Percentiles rank a stretch among this genome's conserved stretches.
These are phyloP conservation scores for Uncinocarpus reesii DNA, from an alignment of 2,329 filamentous ascomycete genomes.

Conservation along the genomic window DNA sequence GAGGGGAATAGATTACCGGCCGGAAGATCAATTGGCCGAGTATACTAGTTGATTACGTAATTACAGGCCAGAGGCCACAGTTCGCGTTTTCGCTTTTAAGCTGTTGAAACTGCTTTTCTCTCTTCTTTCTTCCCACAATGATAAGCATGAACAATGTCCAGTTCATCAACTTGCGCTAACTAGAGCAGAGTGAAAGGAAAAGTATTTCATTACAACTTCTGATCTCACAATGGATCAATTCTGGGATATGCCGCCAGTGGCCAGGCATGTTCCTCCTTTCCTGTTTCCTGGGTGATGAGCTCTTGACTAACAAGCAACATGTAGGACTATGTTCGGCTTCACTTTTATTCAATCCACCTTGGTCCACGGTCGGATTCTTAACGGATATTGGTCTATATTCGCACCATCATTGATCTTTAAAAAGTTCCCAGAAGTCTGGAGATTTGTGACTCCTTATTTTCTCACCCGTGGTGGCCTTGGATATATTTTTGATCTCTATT, in stretches of 20 bases:
- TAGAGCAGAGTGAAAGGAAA: background rate
- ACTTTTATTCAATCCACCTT: constrained; percentile 54
- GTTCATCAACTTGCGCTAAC: background rate
- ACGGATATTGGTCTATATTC: constrained; percentile 41
- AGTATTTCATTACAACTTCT: no score
- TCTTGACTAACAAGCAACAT: background rate
- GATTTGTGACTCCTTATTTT: constrained; percentile 48
- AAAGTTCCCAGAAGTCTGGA: constrained; percentile 51
- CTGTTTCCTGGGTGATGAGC: constrained; percentile 19
- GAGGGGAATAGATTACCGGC: constrained; percentile 3
- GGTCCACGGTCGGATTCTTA: constrained; percentile 48
- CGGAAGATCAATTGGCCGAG: background rate
- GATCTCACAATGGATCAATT: constrained; percentile 47
- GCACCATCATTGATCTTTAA: constrained; percentile 43
- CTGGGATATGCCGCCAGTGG: constrained; percentile 56
- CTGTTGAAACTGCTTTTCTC: no score
- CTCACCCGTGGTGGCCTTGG: constrained; percentile 46
- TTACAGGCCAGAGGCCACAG: constrained; percentile 6
- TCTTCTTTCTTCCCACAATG: background rate
- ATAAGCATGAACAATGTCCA: background rate
- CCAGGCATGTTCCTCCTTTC: constrained; percentile 43
- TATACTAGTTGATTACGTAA: background rate
- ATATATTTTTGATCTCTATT: constrained; percentile 65
- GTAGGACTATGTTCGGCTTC: constrained; percentile 57
- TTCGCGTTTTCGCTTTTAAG: background rate